Evolutionary conservation across 176 grass and related monocot species (phyloP), one percentile per base, ranked within the genome.

Genomic region (Aegilops tauschii): DNA sequence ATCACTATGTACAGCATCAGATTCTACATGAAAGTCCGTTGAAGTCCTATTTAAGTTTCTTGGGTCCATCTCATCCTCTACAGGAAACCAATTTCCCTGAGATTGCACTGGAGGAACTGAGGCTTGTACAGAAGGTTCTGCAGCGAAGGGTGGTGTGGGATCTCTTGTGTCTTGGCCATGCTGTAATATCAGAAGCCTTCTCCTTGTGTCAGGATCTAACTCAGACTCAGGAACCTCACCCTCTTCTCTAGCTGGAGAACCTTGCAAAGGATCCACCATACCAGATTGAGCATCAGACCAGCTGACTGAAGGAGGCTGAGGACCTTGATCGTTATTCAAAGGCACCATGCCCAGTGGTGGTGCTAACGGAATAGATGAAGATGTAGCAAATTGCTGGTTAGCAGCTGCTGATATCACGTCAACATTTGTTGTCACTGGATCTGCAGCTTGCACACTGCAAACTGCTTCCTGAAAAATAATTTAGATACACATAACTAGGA

Each of bases 141-240:
- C 88, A 40, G 89, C 78, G 86, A 86, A 49, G 28, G 82, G 69
- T 47, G 84, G 86, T 58, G 87, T 56, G 86, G 87, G 58, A 81
- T 97, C 93, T 87, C 89, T 90, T 54, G 82, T 90, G 80, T 97
- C 93, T 88, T 97, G 95, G 86, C 95, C 95, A 90, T 97, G 91
- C 78, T 97, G 95, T 77, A 97, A 93, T 77, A 97, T 97, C 65
- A 97, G 90, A 82, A 97, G 89, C 65, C 95, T 90, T 88, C 95
- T 97, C 84, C 93, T 91, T 23, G 90, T 95, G 80, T 98, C 90
- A 72, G 93, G 96, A 83, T 95, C 96, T 83, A 98, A 87, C 80
- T 98, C 93, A 86, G 91, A 95, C 76, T 98, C 91, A 65, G 91
- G 90, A 84, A 95, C 93, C 75, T 95, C 93, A 64, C 93, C 93